Evolutionary conservation across 768 basidiomycete genomes (phyloP).

Genomic region (Boletus bicolor): DNA sequence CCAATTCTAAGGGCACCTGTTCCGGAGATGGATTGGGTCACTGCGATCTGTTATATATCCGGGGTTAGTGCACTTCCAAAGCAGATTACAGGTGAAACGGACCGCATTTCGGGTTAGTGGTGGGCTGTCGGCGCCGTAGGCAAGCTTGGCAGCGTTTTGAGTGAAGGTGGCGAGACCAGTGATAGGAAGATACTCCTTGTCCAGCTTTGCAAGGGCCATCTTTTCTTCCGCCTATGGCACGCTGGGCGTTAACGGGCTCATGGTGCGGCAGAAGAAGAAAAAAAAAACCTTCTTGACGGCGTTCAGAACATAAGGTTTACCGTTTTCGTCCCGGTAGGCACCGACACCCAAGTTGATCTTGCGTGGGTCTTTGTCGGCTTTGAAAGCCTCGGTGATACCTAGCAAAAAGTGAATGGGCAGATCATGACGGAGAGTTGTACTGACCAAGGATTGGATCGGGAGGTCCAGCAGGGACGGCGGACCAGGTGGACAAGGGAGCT

Average conservation of each 20-base stretch:
- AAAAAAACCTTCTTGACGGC: conserved; percentile 73
- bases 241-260: not conserved
- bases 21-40: conserved; percentile 94
- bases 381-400: conserved; percentile 95
- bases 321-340: conserved; percentile 89
- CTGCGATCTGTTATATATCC: conserved; percentile 56
- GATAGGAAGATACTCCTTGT: conserved; percentile 98
- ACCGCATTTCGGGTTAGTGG: conserved; percentile 73
- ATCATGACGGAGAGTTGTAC: conserved; percentile 16
- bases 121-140: conserved; percentile 79
- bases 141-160: conserved; percentile 81
- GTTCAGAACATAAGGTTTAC: conserved; percentile 91
- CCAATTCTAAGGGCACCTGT: conserved; percentile 97
- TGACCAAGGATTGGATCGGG: conserved; percentile 91
- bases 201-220: conserved; percentile 58
- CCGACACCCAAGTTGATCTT: conserved; percentile 99
- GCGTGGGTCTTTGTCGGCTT: conserved; percentile 85
- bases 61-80: not conserved
- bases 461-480: conserved; percentile 79
- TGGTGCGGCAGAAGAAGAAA: not conserved
- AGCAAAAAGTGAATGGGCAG: conserved; percentile 10
- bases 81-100: conserved; percentile 31
- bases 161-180: conserved; percentile 87
- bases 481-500: conserved; percentile 70
- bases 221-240: conserved; percentile 68